These are phyloP conservation scores for Penicillium angulare DNA, from an alignment of 495 filamentous ascomycete species.

Conservation along the genomic window DNA sequence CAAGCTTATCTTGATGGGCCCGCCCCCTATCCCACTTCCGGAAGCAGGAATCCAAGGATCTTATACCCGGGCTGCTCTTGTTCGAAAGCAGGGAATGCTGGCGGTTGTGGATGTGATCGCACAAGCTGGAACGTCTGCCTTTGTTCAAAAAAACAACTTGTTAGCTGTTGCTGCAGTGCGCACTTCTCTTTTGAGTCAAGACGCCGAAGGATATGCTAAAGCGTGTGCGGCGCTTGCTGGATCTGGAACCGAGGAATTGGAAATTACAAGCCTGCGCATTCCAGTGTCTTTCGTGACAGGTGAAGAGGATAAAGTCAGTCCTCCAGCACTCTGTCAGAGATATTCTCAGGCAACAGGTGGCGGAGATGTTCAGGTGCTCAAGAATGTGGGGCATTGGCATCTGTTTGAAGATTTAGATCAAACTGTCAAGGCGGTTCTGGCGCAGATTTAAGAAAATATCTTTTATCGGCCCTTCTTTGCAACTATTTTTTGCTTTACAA, in stretches of 20 bases:
- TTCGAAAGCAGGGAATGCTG: slow-evolving; percentile 43
- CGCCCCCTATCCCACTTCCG: slow-evolving; percentile 39
- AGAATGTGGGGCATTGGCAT: slow-evolving; percentile 20
- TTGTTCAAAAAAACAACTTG: slow-evolving; percentile 33
- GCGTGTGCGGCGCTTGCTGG: slow-evolving; percentile 49
- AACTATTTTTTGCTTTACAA: too few species aligned
- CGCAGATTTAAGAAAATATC: background rate
- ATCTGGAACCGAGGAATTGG: slow-evolving; percentile 24
- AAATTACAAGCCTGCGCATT: slow-evolving; percentile 20
- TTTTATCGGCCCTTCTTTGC: too few species aligned
- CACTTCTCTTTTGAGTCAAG: slow-evolving; percentile 40
- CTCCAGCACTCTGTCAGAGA: slow-evolving; percentile 9
- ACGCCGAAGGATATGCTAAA: slow-evolving; percentile 56
- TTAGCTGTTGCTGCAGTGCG: slow-evolving; percentile 39
- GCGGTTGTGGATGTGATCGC: slow-evolving; percentile 36
- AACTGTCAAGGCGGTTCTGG: slow-evolving; percentile 10
- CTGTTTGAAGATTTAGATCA: slow-evolving; percentile 16
- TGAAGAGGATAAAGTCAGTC: slow-evolving; percentile 38
- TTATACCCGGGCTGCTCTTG: slow-evolving; percentile 34
- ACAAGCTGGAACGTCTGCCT: slow-evolving; percentile 29
- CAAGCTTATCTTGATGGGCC: slow-evolving; percentile 43
- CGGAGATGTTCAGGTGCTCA: slow-evolving; percentile 6
- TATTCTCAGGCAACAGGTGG: slow-evolving; percentile 10
- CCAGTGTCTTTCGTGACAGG: slow-evolving; percentile 39
- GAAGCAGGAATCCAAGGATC: slow-evolving; percentile 23